These are phyloP conservation scores for Platanthera zijinensis DNA, from an alignment of 106 monocot genomes.

Conservation along the genomic window DNA sequence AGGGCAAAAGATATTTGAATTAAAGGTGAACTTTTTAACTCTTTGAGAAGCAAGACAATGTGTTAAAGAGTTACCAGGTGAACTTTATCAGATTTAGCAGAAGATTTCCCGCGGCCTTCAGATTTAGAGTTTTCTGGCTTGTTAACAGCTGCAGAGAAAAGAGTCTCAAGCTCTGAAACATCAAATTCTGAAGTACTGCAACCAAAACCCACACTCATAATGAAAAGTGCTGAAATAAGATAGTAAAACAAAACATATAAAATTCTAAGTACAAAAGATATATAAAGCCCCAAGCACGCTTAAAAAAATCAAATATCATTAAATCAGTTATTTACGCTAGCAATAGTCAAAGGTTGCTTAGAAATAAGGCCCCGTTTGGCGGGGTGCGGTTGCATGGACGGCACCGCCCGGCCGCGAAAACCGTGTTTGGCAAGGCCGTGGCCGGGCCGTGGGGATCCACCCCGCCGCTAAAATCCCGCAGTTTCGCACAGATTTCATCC, in stretches of 20 bases:
- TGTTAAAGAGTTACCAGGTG: slow-evolving; percentile 59
- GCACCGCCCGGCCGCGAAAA: no score
- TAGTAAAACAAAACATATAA: slow-evolving; percentile 3
- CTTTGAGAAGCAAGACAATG: not conserved
- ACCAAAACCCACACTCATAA: slow-evolving; percentile 3
- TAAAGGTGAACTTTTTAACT: not conserved
- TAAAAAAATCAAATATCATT: not conserved
- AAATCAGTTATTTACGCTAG: not conserved
- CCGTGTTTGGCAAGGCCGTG: no score
- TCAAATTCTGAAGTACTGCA: slow-evolving; percentile 86
- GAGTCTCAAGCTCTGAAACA: slow-evolving; percentile 81
- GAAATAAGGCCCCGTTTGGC: not conserved
- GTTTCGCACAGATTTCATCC: no score
- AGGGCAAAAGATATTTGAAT: not conserved
- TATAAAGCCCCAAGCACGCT: not conserved
- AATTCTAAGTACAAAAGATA: not conserved
- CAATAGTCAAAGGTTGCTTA: not conserved
- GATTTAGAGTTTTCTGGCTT: slow-evolving; percentile 61
- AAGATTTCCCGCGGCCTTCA: slow-evolving; percentile 34
- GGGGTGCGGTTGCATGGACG: no score
- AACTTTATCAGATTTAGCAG: slow-evolving; percentile 81
- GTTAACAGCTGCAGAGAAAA: slow-evolving; percentile 76
- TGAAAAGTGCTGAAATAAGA: not conserved
- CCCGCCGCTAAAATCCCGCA: no score
- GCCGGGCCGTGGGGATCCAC: no score